Percentiles rank a stretch among this genome's conserved stretches.
phyloP scores from a whole-genome alignment of 441 rosid genomes.

The Pelargonium australe region DNA sequence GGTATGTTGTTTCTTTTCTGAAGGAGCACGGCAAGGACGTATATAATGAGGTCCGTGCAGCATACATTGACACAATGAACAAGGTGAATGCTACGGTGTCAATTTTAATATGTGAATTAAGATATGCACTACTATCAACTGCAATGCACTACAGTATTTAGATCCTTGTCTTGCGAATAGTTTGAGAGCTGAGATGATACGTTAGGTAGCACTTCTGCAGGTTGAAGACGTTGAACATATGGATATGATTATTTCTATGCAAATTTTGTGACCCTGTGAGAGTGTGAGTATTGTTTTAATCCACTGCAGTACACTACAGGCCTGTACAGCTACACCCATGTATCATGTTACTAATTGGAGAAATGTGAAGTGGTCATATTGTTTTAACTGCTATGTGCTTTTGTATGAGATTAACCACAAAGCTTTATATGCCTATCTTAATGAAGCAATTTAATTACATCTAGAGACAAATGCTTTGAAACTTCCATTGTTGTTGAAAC shows the following conservation, averaged over 20 bases:
- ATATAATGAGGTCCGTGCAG: constrained; percentile 81
- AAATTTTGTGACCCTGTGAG: too few relatives aligned
- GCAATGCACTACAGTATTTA: too few relatives aligned
- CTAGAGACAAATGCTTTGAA: not conserved
- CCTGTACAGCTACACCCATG: not conserved
- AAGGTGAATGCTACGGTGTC: constrained; percentile 47
- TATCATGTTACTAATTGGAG: not conserved
- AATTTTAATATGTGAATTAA: constrained; percentile 8
- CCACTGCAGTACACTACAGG: not conserved
- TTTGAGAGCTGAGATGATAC: not conserved
- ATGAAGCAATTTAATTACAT: not conserved
- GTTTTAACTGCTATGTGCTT: not conserved
- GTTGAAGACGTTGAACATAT: too few relatives aligned
- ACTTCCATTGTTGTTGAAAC: not conserved
- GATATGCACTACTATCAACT: not conserved
- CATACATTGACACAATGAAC: constrained; percentile 97
- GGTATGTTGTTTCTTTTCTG: constrained; percentile 83
- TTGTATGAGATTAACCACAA: constrained; percentile 6
- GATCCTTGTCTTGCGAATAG: not conserved
- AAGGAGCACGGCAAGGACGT: constrained; percentile 94
- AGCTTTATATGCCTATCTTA: not conserved
- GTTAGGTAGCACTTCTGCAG: not conserved
- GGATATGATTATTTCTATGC: too few relatives aligned
- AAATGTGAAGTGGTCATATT: constrained; percentile 2
- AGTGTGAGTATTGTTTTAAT: not conserved